phyloP scores from a whole-genome alignment of 331 rosid species.

The Stylosanthes scabra region DNA sequence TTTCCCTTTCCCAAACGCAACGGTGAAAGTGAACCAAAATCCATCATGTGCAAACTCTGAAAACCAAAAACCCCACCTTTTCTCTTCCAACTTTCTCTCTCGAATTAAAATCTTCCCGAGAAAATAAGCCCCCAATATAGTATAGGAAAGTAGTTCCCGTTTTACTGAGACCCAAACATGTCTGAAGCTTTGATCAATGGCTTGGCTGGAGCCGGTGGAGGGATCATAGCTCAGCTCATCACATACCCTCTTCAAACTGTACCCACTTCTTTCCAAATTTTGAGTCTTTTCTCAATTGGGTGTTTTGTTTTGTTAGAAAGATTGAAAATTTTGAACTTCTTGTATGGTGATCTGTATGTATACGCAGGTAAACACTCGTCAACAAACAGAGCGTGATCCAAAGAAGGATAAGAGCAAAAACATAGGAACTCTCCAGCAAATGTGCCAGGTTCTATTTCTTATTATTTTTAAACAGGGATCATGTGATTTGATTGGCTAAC shows the following conservation, averaged over 20 bases:
- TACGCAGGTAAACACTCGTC: slow-evolving; percentile 89
- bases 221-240: slow-evolving; percentile 98
- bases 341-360: slow-evolving; percentile 38
- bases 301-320: not conserved
- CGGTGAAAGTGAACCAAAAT: slow-evolving; percentile 8
- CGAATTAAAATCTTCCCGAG: too few relatives aligned
- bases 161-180: slow-evolving; percentile 53
- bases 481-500: slow-evolving; percentile 31
- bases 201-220: slow-evolving; percentile 97
- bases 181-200: slow-evolving; percentile 99
- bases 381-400: slow-evolving; percentile 91
- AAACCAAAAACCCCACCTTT: not conserved
- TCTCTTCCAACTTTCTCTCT: not conserved
- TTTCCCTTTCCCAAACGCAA: slow-evolving; percentile 39
- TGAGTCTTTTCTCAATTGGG: not conserved
- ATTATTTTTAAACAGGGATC: not conserved
- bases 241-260: slow-evolving; percentile 99
- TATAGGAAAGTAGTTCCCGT: not conserved
- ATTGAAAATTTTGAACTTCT: not conserved
- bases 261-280: slow-evolving; percentile 18
- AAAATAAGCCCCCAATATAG: not conserved
- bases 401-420: slow-evolving; percentile 56
- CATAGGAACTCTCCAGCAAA: slow-evolving; percentile 63
- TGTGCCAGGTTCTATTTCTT: slow-evolving; percentile 68
- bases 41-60: slow-evolving; percentile 5